Percentiles rank a stretch among this genome's conserved stretches.
Evolutionary conservation across 78 protist genomes (phyloP).

Genomic region (Thecamonas trahens): DNA sequence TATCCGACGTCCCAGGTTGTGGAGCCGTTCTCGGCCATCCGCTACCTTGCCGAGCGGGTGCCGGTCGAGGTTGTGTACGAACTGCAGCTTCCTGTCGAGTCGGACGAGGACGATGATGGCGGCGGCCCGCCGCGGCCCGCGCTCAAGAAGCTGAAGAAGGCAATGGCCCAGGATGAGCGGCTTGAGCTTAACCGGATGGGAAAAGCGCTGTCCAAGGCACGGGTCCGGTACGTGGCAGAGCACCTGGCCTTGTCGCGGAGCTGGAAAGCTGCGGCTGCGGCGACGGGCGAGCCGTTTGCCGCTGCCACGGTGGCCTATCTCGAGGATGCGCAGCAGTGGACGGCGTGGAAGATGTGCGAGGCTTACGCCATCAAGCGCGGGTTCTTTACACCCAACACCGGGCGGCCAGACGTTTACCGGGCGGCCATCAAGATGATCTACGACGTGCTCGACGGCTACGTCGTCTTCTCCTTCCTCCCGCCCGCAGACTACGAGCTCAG

Average conservation of each 20-base stretch:
- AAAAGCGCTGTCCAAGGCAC: too few species aligned
- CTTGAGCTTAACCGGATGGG: background rate
- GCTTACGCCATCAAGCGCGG: background rate
- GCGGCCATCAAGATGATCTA: background rate
- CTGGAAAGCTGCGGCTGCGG: too few species aligned
- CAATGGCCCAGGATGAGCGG: background rate
- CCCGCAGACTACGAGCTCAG: too few species aligned
- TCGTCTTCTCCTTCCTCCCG: background rate
- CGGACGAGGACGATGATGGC: background rate
- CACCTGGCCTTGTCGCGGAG: too few species aligned
- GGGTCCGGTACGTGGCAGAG: too few species aligned
- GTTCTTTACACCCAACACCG: background rate
- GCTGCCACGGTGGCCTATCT: too few species aligned
- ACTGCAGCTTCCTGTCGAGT: background rate
- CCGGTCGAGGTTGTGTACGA: background rate
- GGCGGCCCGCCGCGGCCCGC: background rate
- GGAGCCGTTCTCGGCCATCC: constrained; percentile 12
- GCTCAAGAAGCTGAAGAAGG: background rate
- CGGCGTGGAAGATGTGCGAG: background rate
- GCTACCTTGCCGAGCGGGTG: constrained; percentile 4
- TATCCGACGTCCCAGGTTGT: constrained; percentile 13
- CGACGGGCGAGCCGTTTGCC: too few species aligned
- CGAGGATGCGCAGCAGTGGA: constrained; percentile 1
- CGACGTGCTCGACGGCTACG: background rate
- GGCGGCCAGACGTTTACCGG: constrained; percentile 1